Conservation (phyloP, 306 rosid species). For the Cicer yamashitae region DNA sequence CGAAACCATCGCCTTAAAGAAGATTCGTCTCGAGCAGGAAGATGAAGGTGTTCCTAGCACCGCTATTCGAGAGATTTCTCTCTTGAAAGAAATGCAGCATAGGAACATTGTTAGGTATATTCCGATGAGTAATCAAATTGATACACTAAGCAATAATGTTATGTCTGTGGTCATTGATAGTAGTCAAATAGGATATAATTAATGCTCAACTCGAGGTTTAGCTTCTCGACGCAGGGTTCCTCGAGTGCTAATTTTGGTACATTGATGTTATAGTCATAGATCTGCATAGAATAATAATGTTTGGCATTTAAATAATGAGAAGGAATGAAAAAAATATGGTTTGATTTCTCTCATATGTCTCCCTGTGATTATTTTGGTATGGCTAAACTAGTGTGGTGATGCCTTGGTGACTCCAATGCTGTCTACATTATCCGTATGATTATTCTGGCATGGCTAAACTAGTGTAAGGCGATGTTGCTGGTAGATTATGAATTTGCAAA, state of each 20-base stretch:
- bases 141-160: not conserved
- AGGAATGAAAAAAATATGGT: conserved; percentile 5
- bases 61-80: conserved; percentile 87
- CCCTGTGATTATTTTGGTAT: conserved; percentile 10
- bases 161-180: not conserved
- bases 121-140: conserved; percentile 34
- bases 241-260: conserved; percentile 4
- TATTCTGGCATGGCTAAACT: conserved; percentile 24
- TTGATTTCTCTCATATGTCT: conserved; percentile 23
- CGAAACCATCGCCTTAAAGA: conserved; percentile 84
- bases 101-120: conserved; percentile 85
- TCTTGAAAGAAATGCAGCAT: conserved; percentile 90
- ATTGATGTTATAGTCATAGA: conserved; percentile 15
- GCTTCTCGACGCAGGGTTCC: not conserved
- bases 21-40: conserved; percentile 91
- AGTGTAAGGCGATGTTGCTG: conserved; percentile 22
- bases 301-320: not conserved
- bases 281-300: conserved; percentile 9
- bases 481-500: conserved; percentile 27
- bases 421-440: conserved; percentile 7
- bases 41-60: conserved; percentile 95
- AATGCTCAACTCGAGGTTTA: not conserved
- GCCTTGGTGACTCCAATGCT: conserved; percentile 4
- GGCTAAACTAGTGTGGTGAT: conserved; percentile 8
- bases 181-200: not conserved